Conservation (phyloP, 768 basidiomycete species). For the Kwoniella sp. region DNA sequence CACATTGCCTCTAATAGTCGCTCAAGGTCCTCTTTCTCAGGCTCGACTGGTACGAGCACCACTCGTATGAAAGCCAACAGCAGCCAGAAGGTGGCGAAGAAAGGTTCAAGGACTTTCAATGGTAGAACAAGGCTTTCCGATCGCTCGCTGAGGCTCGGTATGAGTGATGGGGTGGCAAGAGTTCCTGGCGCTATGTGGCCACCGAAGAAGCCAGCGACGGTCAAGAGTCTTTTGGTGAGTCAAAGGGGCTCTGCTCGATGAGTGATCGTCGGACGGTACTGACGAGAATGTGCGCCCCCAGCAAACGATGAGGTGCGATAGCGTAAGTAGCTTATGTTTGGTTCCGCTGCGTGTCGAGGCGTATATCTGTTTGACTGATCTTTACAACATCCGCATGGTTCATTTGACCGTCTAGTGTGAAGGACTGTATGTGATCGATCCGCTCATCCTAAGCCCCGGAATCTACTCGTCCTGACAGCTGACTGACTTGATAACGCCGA, state of each 20-base stretch:
- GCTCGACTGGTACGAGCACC: too few species aligned
- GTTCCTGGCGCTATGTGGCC: constrained; percentile 4
- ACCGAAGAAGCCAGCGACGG: background rate
- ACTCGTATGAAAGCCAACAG: too few species aligned
- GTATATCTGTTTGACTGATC: too few species aligned
- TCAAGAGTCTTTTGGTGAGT: background rate
- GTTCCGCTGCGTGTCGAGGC: too few species aligned
- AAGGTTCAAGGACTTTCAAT: background rate
- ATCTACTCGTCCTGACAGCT: too few species aligned
- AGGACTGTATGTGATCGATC: constrained; percentile 4
- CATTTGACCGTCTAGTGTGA: too few species aligned
- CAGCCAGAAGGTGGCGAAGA: too few species aligned
- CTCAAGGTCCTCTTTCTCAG: too few species aligned
- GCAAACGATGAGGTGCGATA: constrained; percentile 2
- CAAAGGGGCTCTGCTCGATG: background rate
- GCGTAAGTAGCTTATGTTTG: background rate
- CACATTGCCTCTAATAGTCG: background rate
- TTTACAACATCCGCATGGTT: too few species aligned
- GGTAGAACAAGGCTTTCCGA: background rate
- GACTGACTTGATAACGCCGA: background rate
- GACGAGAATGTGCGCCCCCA: background rate
- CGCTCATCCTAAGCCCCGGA: too few species aligned
- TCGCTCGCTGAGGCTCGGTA: background rate
- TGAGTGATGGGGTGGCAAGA: background rate
- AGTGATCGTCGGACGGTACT: background rate